Conservation (phyloP, 129 eudicot species). For the Chrysanthemum lavandulifolium region DNA sequence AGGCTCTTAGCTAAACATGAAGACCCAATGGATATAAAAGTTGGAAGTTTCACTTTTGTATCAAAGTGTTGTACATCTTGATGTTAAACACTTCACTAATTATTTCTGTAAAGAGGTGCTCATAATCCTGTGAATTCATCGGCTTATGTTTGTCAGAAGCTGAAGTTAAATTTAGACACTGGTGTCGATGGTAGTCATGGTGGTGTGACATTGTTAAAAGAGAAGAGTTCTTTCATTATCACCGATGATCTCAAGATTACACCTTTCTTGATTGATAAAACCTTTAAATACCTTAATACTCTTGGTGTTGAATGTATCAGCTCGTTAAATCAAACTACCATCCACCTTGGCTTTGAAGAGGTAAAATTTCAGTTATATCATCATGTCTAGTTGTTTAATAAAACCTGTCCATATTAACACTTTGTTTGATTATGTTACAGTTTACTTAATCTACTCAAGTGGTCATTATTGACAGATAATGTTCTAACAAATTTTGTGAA, state of each 20-base stretch:
- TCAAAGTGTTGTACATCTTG: conserved; percentile 25
- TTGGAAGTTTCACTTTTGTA: conserved; percentile 39
- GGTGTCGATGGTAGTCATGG: not conserved
- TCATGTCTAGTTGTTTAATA: too few species aligned
- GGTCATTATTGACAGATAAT: conserved; percentile 28
- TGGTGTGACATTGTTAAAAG: conserved; percentile 11
- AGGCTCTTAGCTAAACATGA: conserved; percentile 8
- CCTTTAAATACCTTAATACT: conserved; percentile 17
- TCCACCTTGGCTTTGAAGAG: conserved; percentile 19
- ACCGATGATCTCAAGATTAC: conserved; percentile 29
- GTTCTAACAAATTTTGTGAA: conserved; percentile 31
- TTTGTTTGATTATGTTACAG: conserved; percentile 17
- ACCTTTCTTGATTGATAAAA: conserved; percentile 23
- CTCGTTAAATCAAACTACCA: not conserved
- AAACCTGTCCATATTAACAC: not conserved
- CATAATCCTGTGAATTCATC: conserved; percentile 28
- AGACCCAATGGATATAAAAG: conserved; percentile 11
- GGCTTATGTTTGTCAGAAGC: conserved; percentile 17
- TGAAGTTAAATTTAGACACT: conserved; percentile 29
- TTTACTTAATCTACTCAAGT: conserved; percentile 28
- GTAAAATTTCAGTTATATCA: too few species aligned
- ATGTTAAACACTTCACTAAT: conserved; percentile 22
- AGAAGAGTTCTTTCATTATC: conserved; percentile 17
- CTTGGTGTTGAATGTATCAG: conserved; percentile 31
- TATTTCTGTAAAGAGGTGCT: conserved; percentile 24